Evolutionary conservation across 768 basidiomycete species (phyloP).

Genomic region (Suillus clintonianus): DNA sequence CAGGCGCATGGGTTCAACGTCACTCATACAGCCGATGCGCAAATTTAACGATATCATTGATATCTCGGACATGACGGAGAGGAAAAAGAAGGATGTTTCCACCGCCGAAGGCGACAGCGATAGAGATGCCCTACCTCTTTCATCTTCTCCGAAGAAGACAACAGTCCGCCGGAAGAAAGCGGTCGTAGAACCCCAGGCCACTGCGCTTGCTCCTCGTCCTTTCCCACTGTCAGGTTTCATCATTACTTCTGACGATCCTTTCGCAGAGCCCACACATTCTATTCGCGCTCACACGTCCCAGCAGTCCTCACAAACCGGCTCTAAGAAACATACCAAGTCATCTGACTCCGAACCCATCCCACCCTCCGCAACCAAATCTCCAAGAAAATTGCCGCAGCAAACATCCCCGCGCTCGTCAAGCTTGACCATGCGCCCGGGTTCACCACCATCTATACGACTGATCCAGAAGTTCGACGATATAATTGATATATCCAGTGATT

Average conservation of each 20-base stretch:
- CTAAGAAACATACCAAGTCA: conserved; percentile 4
- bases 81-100: conserved; percentile 8
- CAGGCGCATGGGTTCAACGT: not conserved
- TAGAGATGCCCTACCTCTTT: not conserved
- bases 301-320: not conserved
- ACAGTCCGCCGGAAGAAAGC: not conserved
- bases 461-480: conserved; percentile 15
- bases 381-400: conserved; percentile 5
- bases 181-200: not conserved
- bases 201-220: conserved; percentile 12
- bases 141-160: not conserved
- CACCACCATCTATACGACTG: conserved; percentile 10
- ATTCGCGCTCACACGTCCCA: not conserved
- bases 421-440: conserved; percentile 9
- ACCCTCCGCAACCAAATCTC: conserved; percentile 24
- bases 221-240: conserved; percentile 25
- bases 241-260: conserved; percentile 1
- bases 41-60: conserved; percentile 23
- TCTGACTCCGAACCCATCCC: conserved; percentile 23
- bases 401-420: conserved; percentile 9
- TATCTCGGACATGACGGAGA: conserved; percentile 35
- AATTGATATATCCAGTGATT: conserved; percentile 44
- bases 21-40: conserved; percentile 12
- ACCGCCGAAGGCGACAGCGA: conserved; percentile 4
- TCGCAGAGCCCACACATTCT: not conserved